Evolutionary conservation across 2,329 filamentous ascomycete species (phyloP).

Genomic region (Eutypella sp.): DNA sequence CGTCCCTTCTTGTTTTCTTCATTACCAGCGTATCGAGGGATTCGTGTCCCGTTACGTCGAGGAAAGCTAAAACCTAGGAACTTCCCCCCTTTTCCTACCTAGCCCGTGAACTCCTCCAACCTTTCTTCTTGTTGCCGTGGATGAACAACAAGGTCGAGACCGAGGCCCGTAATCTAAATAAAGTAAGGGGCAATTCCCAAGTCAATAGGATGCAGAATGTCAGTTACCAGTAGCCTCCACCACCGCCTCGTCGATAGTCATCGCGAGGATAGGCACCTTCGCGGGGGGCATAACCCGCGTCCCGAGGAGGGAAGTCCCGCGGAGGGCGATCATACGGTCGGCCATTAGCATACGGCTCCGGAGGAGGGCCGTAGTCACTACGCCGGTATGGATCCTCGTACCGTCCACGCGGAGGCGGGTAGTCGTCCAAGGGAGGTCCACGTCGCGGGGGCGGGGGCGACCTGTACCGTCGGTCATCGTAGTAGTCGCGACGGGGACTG

Average conservation of each 20-base stretch:
- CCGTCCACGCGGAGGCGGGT: conserved; percentile 61
- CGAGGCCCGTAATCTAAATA: conserved; percentile 24
- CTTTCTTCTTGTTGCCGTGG: conserved; percentile 7
- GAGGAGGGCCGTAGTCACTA: conserved; percentile 57
- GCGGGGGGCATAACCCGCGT: conserved; percentile 41
- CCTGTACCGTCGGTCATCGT: conserved; percentile 76
- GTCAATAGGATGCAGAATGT: conserved; percentile 21
- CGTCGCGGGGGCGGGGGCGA: conserved; percentile 77
- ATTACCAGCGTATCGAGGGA: conserved; percentile 12
- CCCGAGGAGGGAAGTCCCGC: conserved; percentile 45
- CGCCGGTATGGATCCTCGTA: conserved; percentile 76
- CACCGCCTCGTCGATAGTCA: conserved; percentile 26
- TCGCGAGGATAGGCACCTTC: conserved; percentile 28
- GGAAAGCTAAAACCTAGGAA: conserved; percentile 6
- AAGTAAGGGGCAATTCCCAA: conserved; percentile 26
- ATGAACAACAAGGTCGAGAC: conserved; percentile 2
- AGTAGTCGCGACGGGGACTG: conserved; percentile 81
- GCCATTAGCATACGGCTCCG: conserved; percentile 55
- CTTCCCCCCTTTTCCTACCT: conserved; percentile 6
- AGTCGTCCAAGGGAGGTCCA: conserved; percentile 68
- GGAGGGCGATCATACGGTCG: conserved; percentile 54
- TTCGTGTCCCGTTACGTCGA: conserved; percentile 9
- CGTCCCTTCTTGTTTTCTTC: conserved; percentile 13
- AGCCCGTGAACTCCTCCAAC: conserved; percentile 4
- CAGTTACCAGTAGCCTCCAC: conserved; percentile 27